phyloP scores from a whole-genome alignment of 257 asterid species.

The Rehmannia glutinosa region DNA sequence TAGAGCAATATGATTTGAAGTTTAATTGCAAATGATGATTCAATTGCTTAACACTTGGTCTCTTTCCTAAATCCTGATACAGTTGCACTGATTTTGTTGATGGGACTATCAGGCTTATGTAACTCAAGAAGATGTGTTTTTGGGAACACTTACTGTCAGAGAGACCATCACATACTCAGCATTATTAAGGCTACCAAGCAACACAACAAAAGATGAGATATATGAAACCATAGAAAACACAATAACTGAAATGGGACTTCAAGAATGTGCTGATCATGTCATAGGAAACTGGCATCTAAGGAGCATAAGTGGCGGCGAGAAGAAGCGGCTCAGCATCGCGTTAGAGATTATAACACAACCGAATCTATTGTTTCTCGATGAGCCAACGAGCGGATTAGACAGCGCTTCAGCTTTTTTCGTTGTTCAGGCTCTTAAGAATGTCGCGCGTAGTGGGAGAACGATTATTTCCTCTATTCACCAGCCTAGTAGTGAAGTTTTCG shows the following conservation, averaged over 20 bases:
- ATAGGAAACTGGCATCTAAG: slow-evolving; percentile 92
- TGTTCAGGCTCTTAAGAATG: slow-evolving; percentile 55
- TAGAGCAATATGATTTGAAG: too few species aligned
- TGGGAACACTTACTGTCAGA: slow-evolving; percentile 82
- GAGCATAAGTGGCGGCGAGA: slow-evolving; percentile 94
- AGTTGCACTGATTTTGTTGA: background rate
- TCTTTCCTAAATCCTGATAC: background rate
- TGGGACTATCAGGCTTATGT: slow-evolving; percentile 65
- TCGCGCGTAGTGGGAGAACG: slow-evolving; percentile 59
- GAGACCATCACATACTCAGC: slow-evolving; percentile 84
- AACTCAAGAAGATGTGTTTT: slow-evolving; percentile 68
- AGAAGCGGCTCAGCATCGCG: slow-evolving; percentile 87
- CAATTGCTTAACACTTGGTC: background rate
- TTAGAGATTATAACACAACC: slow-evolving; percentile 82
- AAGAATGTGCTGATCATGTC: slow-evolving; percentile 63
- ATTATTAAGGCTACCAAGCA: slow-evolving; percentile 54
- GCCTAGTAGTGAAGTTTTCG: slow-evolving; percentile 93
- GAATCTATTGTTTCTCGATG: slow-evolving; percentile 63
- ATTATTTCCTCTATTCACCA: slow-evolving; percentile 83
- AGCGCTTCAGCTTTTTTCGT: slow-evolving; percentile 84
- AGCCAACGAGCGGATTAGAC: slow-evolving; percentile 87
- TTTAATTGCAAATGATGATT: too few species aligned
- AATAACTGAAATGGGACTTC: slow-evolving; percentile 66
- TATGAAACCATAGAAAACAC: slow-evolving; percentile 40
- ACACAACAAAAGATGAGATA: slow-evolving; percentile 30